These are phyloP conservation scores for Cladosporium cucumerinum DNA, from an alignment of 2,329 filamentous ascomycete genomes.

Conservation along the genomic window DNA sequence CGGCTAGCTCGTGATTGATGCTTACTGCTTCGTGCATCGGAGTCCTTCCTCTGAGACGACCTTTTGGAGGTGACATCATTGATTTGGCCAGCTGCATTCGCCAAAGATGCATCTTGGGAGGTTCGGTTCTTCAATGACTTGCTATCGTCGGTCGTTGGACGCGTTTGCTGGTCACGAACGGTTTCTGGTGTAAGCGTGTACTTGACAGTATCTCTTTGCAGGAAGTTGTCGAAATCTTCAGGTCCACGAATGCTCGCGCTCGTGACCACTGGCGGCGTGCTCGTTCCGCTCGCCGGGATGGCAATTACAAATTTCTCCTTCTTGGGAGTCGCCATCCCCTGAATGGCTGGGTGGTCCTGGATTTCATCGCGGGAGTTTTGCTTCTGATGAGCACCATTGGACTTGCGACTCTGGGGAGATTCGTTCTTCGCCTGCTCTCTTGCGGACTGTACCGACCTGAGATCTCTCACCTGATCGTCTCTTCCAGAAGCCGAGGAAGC, in stretches of 20 bases:
- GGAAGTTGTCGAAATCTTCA: conserved; percentile 47
- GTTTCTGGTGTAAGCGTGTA: conserved; percentile 49
- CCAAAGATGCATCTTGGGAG: conserved; percentile 1
- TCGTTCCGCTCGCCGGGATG: not conserved
- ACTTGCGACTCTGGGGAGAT: not conserved
- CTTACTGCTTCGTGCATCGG: not conserved
- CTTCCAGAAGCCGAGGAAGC: not conserved
- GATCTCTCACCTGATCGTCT: not conserved
- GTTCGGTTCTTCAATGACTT: not conserved
- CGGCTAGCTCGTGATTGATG: conserved; percentile 21
- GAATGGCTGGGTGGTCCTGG: conserved; percentile 29
- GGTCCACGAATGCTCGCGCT: conserved; percentile 34
- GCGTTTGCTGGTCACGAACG: conserved; percentile 38
- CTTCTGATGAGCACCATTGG: not conserved
- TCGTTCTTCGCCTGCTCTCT: not conserved
- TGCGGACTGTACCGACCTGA: not conserved
- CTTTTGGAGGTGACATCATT: not conserved
- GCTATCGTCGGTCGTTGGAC: conserved; percentile 22
- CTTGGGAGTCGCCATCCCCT: conserved; percentile 27
- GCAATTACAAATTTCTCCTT: not conserved
- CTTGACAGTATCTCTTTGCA: conserved; percentile 49
- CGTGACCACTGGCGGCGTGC: conserved; percentile 20
- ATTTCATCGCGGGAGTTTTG: conserved; percentile 14
- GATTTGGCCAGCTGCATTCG: not conserved
- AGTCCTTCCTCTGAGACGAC: conserved; percentile 1